Evolutionary conservation across 2,329 filamentous ascomycete species (phyloP), one percentile per base, ranked within the genome.

Genomic region (Tolypocladium pustulatum): DNA sequence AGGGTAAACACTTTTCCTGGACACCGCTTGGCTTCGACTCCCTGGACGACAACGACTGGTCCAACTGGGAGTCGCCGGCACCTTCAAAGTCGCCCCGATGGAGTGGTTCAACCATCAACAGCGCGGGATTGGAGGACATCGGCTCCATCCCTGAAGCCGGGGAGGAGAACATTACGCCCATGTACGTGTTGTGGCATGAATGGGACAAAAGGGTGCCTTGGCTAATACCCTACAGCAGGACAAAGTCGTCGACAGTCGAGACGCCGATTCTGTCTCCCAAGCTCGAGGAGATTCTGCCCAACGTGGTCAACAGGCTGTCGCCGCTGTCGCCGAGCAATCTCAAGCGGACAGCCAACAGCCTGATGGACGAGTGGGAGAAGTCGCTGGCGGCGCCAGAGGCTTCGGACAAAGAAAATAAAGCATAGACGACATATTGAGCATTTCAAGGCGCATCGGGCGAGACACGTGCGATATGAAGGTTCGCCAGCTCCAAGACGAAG

Each of bases 351-450:
- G 90, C 92, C n/a, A 89, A 86, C 40, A 89, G 88, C 62, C 79
- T 96, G 59, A 91, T 97, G 84, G 88, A 86, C 63, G 91, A 96
- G 69, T 96, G 91, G 90, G 93, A 97, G 75, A 90, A 85, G 71
- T 75, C 73, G 4, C 64, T 75, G 51, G 64, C 65, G 7, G 63
- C 70, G 10, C 70, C 72, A 13, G 63, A 66, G 43, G 54, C 59
- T 36, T 64, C 61, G 25, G 62, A 69, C 62, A 71, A 72, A 62
- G 72, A 73, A 62, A 75, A 73, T 59, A 63, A 58, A 25, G 64
- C 62, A 59, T 68, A 66, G 56, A 59, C 41, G 49, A 63, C 32
- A 54, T 27, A 36, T 2, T 30, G 58, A 55, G 32, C n/a, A 34
- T 36, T 36, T n/a, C 49, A 52, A n/a, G 49, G 49, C 30, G 49